phyloP scores from a whole-genome alignment of 2,329 filamentous ascomycete genomes.

The Laburnicola sp. region DNA sequence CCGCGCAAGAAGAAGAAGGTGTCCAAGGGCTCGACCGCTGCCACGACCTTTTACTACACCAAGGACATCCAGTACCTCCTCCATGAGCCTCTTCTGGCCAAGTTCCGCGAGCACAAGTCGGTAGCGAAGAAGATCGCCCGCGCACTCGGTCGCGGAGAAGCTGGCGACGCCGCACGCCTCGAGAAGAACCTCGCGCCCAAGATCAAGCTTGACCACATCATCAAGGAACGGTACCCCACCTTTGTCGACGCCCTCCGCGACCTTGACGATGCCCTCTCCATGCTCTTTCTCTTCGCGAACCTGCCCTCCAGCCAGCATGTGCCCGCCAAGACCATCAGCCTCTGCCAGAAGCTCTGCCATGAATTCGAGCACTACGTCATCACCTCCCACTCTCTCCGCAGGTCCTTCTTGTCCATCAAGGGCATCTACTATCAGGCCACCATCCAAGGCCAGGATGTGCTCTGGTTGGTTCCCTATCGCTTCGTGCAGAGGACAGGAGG shows the following conservation, averaged over 20 bases:
- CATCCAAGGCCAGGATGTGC: conserved; percentile 92
- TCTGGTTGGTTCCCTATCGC: conserved; percentile 97
- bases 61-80: conserved; percentile 99
- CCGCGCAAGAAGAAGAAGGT: conserved; percentile 97
- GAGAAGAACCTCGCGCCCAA: conserved; percentile 90
- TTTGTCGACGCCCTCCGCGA: conserved; percentile 94
- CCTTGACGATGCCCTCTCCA: conserved; percentile 92
- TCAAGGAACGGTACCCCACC: conserved; percentile 96
- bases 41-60: conserved; percentile 88
- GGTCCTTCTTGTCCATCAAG: conserved; percentile 98
- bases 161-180: conserved; percentile 81
- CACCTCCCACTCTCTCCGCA: conserved; percentile 86
- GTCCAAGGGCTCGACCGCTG: conserved; percentile 83
- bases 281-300: conserved; percentile 97
- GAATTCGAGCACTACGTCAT: conserved; percentile 99
- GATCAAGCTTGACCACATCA: conserved; percentile 92
- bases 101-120: conserved; percentile 96
- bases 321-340: conserved; percentile 91
- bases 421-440: conserved; percentile 99
- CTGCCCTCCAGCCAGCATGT: conserved; percentile 87
- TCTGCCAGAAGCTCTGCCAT: conserved; percentile 88
- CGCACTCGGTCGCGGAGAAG: conserved; percentile 88
- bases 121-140: conserved; percentile 97
- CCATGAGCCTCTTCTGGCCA: conserved; percentile 89
- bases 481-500: conserved; percentile 94